These are phyloP conservation scores for Aureobasidium sp. DNA, from an alignment of 2,329 filamentous ascomycete genomes.

Conservation along the genomic window DNA sequence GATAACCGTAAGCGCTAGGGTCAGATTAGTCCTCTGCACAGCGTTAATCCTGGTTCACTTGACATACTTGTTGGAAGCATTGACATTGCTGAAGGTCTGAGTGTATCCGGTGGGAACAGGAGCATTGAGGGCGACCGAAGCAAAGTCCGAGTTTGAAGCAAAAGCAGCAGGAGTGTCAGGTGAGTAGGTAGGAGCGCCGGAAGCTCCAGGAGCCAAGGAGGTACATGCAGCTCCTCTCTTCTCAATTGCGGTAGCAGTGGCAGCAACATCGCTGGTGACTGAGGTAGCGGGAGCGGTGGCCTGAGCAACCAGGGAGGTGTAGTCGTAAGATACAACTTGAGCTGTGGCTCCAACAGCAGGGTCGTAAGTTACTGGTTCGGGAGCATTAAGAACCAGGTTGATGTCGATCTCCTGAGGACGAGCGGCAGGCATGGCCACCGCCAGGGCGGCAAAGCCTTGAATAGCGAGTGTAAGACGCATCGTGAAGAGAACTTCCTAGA, in stretches of 20 bases:
- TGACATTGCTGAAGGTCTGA: not conserved
- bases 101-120: not conserved
- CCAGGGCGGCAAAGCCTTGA: constrained; percentile 3
- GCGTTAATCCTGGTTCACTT: too few relatives aligned
- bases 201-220: not conserved
- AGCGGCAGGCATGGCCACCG: constrained; percentile 16
- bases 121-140: not conserved
- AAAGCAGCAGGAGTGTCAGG: constrained; percentile 9
- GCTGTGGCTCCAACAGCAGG: constrained; percentile 12
- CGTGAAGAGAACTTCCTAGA: not conserved
- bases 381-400: constrained; percentile 15
- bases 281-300: constrained; percentile 13
- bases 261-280: not conserved
- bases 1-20: constrained; percentile 4
- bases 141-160: constrained; percentile 13
- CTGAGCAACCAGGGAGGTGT: constrained; percentile 15
- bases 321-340: constrained; percentile 16
- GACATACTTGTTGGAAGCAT: constrained; percentile 13
- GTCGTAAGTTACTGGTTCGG: not conserved
- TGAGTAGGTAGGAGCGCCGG: not conserved
- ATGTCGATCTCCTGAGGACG: constrained; percentile 16
- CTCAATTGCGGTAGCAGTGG: not conserved
- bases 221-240: not conserved
- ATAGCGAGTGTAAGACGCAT: constrained; percentile 5
- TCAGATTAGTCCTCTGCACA: too few relatives aligned